A percentile compares a stretch with the other conserved stretches of the same genome.
Evolutionary conservation across 164 flowering plant genomes (phyloP).

Genomic region (Berberis vulgaris): DNA sequence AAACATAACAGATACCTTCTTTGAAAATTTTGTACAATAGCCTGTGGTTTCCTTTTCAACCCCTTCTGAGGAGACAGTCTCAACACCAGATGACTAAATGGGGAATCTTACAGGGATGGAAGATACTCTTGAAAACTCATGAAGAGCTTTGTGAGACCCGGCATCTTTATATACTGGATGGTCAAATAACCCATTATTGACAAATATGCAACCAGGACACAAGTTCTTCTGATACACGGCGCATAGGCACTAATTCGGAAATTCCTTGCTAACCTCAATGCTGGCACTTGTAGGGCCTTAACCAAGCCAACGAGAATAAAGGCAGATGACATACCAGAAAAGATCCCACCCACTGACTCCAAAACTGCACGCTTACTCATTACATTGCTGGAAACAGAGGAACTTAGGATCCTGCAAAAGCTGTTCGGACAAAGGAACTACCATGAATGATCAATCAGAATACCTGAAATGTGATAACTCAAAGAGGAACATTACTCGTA

Average conservation of each 20-base stretch:
- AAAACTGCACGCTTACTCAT: constrained; percentile 18
- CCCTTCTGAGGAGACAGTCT: too few species aligned
- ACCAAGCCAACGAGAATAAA: constrained; percentile 28
- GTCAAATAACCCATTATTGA: constrained; percentile 53
- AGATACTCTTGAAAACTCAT: background rate
- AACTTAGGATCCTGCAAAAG: constrained; percentile 22
- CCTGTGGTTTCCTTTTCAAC: too few species aligned
- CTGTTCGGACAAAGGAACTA: constrained; percentile 18
- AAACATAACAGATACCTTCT: too few species aligned
- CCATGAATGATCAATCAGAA: background rate
- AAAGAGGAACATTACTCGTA: background rate
- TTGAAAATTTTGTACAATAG: too few species aligned
- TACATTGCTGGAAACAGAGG: constrained; percentile 23
- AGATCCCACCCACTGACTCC: constrained; percentile 38
- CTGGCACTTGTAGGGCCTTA: constrained; percentile 23
- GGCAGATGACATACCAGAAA: constrained; percentile 45
- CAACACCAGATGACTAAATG: background rate
- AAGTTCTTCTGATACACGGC: constrained; percentile 25
- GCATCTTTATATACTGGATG: constrained; percentile 39
- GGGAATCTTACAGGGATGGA: background rate
- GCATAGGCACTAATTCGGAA: constrained; percentile 8
- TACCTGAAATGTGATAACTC: background rate
- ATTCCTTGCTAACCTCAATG: constrained; percentile 13
- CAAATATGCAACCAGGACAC: constrained; percentile 46
- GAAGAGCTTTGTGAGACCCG: constrained; percentile 30